Percentiles rank a stretch among this genome's conserved stretches.
phyloP scores from a whole-genome alignment of 1,139 yeast species.

The Suhomyces anneliseae region DNA sequence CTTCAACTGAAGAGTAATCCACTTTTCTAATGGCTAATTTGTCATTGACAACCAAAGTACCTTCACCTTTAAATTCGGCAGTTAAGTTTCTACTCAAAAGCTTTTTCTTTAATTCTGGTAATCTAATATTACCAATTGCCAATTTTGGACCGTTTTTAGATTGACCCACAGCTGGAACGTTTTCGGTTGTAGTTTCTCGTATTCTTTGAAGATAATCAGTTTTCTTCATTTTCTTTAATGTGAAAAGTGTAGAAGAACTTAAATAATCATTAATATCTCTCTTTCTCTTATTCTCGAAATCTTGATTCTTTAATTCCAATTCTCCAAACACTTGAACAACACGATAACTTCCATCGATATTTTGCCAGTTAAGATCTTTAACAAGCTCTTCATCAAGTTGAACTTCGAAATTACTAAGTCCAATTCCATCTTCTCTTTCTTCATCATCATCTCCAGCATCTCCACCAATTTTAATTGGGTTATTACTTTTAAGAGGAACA shows the following conservation, averaged over 20 bases:
- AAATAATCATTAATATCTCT: constrained; percentile 31
- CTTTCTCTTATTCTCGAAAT: constrained; percentile 13
- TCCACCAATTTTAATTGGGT: constrained; percentile 54
- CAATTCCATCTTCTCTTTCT: constrained; percentile 21
- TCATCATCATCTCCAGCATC: constrained; percentile 23
- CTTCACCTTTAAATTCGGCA: constrained; percentile 93
- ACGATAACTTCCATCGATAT: constrained; percentile 73
- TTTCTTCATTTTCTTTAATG: constrained; percentile 31
- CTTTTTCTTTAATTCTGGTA: constrained; percentile 75
- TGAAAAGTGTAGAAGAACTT: constrained; percentile 38
- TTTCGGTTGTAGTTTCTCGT: constrained; percentile 8
- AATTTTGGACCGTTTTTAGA: constrained; percentile 39
- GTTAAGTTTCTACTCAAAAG: constrained; percentile 58
- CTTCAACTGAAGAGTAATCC: constrained; percentile 40
- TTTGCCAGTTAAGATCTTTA: constrained; percentile 77
- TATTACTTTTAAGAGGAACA: constrained; percentile 38
- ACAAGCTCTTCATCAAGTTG: constrained; percentile 67
- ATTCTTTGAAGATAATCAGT: constrained; percentile 16
- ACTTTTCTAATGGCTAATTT: constrained; percentile 73
- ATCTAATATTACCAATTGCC: constrained; percentile 85
- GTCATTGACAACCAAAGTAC: constrained; percentile 84
- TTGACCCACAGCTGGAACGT: constrained; percentile 4
- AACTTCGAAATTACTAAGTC: constrained; percentile 67
- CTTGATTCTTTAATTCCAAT: constrained; percentile 46
- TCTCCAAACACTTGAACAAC: constrained; percentile 84